Evolutionary conservation across 78 protist species (phyloP).

Genomic region (Pigoraptor vietnamica): DNA sequence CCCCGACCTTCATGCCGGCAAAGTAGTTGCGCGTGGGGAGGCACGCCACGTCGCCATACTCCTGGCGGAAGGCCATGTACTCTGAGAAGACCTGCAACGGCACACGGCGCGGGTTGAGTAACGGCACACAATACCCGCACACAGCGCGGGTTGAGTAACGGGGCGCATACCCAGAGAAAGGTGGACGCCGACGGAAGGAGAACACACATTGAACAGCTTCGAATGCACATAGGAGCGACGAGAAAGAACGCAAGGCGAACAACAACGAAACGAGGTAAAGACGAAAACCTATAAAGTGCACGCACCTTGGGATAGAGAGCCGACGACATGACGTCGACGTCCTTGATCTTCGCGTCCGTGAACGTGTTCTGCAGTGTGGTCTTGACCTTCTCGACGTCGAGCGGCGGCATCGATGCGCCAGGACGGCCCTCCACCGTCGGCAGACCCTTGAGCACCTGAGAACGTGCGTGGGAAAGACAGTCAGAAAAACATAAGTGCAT

Average conservation of each 20-base stretch:
- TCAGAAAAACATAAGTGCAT: too few relatives aligned
- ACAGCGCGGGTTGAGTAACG: too few relatives aligned
- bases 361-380: background rate
- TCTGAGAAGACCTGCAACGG: slow-evolving; percentile 23
- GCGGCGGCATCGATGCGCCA: slow-evolving; percentile 37
- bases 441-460: background rate
- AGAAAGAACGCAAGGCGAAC: too few relatives aligned
- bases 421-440: slow-evolving; percentile 40
- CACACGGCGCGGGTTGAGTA: background rate
- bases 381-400: background rate
- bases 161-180: too few relatives aligned
- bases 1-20: slow-evolving; percentile 23
- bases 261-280: too few relatives aligned
- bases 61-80: background rate
- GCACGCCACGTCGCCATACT: slow-evolving; percentile 27
- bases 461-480: background rate
- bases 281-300: too few relatives aligned
- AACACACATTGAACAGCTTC: too few relatives aligned
- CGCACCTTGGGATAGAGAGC: background rate
- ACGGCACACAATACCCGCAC: background rate
- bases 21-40: slow-evolving; percentile 50
- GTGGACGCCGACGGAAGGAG: too few relatives aligned
- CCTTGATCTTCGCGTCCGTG: background rate
- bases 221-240: too few relatives aligned
- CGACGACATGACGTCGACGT: background rate